phyloP scores from a whole-genome alignment of 352 stramenopile species.

The Phytopythium litorale region DNA sequence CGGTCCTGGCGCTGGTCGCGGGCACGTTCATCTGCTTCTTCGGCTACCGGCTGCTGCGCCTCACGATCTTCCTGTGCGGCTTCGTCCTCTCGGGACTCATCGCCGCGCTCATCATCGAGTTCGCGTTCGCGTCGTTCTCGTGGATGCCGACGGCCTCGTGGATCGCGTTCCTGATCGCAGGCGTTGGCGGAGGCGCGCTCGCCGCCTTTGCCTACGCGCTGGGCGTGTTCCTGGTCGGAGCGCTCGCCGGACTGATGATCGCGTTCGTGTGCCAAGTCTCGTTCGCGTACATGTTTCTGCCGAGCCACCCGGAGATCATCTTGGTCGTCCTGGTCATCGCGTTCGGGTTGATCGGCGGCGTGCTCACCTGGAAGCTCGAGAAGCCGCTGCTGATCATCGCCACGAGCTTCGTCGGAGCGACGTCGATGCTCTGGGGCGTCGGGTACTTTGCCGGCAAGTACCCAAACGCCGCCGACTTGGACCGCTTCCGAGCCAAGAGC shows the following conservation, averaged over 20 bases:
- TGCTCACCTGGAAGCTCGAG: slow-evolving; percentile 57
- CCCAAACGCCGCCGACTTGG: slow-evolving; percentile 50
- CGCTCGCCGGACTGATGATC: slow-evolving; percentile 19
- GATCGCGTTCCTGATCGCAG: slow-evolving; percentile 42
- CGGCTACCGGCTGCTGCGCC: slow-evolving; percentile 46
- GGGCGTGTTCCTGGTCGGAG: slow-evolving; percentile 45
- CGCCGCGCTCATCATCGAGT: slow-evolving; percentile 32
- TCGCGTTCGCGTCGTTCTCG: slow-evolving; percentile 29
- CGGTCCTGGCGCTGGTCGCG: slow-evolving; percentile 42
- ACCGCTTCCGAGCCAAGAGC: slow-evolving; percentile 30
- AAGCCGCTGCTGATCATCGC: slow-evolving; percentile 46
- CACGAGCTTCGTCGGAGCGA: slow-evolving; percentile 59
- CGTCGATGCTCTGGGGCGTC: slow-evolving; percentile 46
- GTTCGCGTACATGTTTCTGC: slow-evolving; percentile 34
- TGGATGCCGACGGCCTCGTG: slow-evolving; percentile 46
- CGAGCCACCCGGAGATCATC: slow-evolving; percentile 41
- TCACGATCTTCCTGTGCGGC: slow-evolving; percentile 42
- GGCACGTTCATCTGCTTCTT: slow-evolving; percentile 43
- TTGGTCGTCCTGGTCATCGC: slow-evolving; percentile 32
- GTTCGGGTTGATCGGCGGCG: slow-evolving; percentile 31
- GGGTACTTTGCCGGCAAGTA: slow-evolving; percentile 72
- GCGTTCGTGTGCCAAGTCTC: slow-evolving; percentile 29
- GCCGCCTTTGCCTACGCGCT: slow-evolving; percentile 44
- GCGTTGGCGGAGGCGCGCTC: slow-evolving; percentile 30
- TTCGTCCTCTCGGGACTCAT: slow-evolving; percentile 53